These are phyloP conservation scores for Pichia rugopelliculosa DNA, from an alignment of 805 yeast genomes.

Conservation along the genomic window DNA sequence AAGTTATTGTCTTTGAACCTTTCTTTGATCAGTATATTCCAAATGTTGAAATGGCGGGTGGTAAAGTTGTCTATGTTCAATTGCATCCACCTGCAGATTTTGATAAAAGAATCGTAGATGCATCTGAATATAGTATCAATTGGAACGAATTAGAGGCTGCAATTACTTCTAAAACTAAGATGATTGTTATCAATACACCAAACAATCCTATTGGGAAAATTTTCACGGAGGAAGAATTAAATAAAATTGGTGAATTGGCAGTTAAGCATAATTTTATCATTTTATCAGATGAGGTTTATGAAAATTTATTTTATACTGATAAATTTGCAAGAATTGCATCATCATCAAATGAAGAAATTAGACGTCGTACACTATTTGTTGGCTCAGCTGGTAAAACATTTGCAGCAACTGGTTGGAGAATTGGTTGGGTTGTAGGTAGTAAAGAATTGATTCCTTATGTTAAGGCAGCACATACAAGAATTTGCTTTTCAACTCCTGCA, in stretches of 20 bases:
- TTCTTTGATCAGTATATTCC: constrained; percentile 96
- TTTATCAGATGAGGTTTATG: constrained; percentile 93
- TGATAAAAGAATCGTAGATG: constrained; percentile 54
- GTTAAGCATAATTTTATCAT: constrained; percentile 77
- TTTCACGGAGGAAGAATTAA: constrained; percentile 68
- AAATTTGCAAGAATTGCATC: constrained; percentile 78
- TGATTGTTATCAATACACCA: constrained; percentile 86
- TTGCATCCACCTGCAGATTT: constrained; percentile 77
- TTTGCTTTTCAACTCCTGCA: constrained; percentile 84
- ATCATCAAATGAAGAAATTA: constrained; percentile 63
- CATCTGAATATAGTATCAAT: constrained; percentile 83
- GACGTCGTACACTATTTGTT: constrained; percentile 73
- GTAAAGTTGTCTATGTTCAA: constrained; percentile 80
- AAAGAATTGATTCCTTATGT: constrained; percentile 75
- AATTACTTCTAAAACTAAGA: constrained; percentile 68
- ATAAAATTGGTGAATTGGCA: constrained; percentile 70
- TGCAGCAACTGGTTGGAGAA: constrained; percentile 99
- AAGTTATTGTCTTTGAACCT: constrained; percentile 93
- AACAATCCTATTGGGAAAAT: constrained; percentile 96
- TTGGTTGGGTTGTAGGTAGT: constrained; percentile 92
- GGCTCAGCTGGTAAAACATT: constrained; percentile 98
- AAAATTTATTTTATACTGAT: constrained; percentile 65
- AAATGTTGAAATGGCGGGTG: constrained; percentile 90
- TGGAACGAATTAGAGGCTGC: constrained; percentile 69
- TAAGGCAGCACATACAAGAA: constrained; percentile 86